These are phyloP conservation scores for Vigna nakashimae DNA, from an alignment of 306 rosid species.

Conservation along the genomic window DNA sequence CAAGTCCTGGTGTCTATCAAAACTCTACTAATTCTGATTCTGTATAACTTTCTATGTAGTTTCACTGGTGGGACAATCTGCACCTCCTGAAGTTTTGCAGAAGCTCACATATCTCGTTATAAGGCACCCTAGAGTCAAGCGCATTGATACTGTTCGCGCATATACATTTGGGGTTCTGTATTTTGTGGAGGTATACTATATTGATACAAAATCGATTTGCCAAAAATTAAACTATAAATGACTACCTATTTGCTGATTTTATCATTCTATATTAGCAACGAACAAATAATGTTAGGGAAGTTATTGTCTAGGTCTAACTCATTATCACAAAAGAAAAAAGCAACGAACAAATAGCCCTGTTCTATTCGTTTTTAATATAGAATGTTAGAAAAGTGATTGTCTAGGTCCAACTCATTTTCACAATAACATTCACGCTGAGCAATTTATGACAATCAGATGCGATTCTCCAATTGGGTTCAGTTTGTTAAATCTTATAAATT, in stretches of 20 bases:
- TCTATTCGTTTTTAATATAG: not conserved
- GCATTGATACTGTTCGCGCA: conserved; percentile 93
- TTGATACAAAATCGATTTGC: not conserved
- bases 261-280: not conserved
- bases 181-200: conserved; percentile 85
- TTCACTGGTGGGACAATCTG: conserved; percentile 92
- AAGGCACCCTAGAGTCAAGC: conserved; percentile 75
- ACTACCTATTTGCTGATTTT: not conserved
- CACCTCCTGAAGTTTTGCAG: conserved; percentile 90
- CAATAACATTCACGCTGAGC: not conserved
- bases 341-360: not conserved
- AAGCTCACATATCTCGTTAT: conserved; percentile 82
- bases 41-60: conserved; percentile 50
- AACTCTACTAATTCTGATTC: conserved; percentile 14
- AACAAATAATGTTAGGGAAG: not conserved
- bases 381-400: not conserved
- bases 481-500: not conserved
- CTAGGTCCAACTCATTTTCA: not conserved
- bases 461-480: too few relatives aligned
- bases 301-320: not conserved
- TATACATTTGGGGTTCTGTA: conserved; percentile 96
- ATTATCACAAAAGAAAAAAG: not conserved
- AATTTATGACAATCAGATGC: too few relatives aligned
- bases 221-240: not conserved
- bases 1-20: not conserved